Percentiles rank a stretch among this genome's conserved stretches.
These are phyloP conservation scores for Grigorovia transvaalensis DNA, from an alignment of 805 yeast species.

Conservation along the genomic window DNA sequence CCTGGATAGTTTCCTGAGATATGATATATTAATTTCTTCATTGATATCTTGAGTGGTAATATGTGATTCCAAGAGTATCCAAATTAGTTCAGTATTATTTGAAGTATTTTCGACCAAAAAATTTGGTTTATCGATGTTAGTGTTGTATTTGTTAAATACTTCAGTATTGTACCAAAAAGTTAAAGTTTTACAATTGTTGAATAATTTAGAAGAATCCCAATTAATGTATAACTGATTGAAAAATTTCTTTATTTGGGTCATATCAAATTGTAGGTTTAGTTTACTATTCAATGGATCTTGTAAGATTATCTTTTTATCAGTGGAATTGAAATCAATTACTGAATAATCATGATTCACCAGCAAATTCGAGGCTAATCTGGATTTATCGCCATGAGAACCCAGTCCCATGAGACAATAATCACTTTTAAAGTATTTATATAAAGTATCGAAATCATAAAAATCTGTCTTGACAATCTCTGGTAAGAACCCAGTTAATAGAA, in stretches of 20 bases:
- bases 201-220: conserved; percentile 42
- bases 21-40: conserved; percentile 4
- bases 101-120: conserved; percentile 31
- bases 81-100: conserved; percentile 25
- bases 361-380: conserved; percentile 29
- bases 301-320: conserved; percentile 18
- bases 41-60: conserved; percentile 15
- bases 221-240: conserved; percentile 52
- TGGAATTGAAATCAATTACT: conserved; percentile 32
- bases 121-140: conserved; percentile 33
- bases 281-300: conserved; percentile 35
- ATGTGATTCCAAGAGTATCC: conserved; percentile 45
- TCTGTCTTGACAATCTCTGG: conserved; percentile 45
- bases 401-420: conserved; percentile 41
- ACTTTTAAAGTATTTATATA: conserved; percentile 15
- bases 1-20: conserved; percentile 13
- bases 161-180: conserved; percentile 25
- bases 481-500: conserved; percentile 55
- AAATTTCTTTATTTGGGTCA: conserved; percentile 24
- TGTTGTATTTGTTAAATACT: conserved; percentile 9
- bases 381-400: conserved; percentile 46
- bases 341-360: conserved; percentile 65
- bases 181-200: conserved; percentile 12
- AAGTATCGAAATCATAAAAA: conserved; percentile 22
- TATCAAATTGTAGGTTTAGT: conserved; percentile 3